Conservation (phyloP, 2,329 filamentous ascomycete genomes). For the Colletotrichum sp. region DNA sequence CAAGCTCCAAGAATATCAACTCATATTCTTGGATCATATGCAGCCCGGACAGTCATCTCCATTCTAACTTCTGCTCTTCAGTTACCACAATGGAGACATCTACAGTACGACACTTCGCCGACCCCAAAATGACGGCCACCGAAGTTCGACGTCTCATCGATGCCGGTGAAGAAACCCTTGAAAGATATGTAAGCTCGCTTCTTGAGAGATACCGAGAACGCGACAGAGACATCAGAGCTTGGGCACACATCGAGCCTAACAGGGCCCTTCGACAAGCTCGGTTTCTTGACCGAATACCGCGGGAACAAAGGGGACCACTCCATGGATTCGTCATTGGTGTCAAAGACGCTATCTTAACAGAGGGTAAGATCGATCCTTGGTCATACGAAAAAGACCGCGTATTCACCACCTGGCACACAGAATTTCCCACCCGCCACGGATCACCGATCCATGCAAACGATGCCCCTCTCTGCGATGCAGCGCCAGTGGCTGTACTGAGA, state of each 20-base stretch:
- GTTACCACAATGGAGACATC: not conserved
- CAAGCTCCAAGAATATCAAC: not conserved
- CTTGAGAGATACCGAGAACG: constrained; percentile 47
- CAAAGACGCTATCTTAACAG: constrained; percentile 63
- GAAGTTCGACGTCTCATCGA: not conserved
- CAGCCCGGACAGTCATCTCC: not conserved
- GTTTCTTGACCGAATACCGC: constrained; percentile 51
- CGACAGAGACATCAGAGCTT: constrained; percentile 49
- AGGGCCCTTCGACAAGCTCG: constrained; percentile 53
- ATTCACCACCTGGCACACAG: constrained; percentile 25
- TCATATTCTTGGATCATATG: not conserved
- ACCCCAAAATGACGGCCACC: not conserved
- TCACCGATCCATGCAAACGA: constrained; percentile 56
- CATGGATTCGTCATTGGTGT: constrained; percentile 61
- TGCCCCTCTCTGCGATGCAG: constrained; percentile 53
- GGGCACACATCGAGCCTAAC: constrained; percentile 49
- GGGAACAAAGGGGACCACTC: constrained; percentile 52
- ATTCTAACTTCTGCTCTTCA: not conserved
- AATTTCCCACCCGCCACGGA: constrained; percentile 60
- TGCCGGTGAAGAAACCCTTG: constrained; percentile 45
- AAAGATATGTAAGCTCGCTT: constrained; percentile 50
- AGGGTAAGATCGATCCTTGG: constrained; percentile 35
- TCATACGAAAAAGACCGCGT: not conserved
- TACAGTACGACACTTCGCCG: not conserved
- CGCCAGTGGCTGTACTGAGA: constrained; percentile 53